phyloP scores from a whole-genome alignment of 164 flowering plant species.

The Brasenia schreberi region DNA sequence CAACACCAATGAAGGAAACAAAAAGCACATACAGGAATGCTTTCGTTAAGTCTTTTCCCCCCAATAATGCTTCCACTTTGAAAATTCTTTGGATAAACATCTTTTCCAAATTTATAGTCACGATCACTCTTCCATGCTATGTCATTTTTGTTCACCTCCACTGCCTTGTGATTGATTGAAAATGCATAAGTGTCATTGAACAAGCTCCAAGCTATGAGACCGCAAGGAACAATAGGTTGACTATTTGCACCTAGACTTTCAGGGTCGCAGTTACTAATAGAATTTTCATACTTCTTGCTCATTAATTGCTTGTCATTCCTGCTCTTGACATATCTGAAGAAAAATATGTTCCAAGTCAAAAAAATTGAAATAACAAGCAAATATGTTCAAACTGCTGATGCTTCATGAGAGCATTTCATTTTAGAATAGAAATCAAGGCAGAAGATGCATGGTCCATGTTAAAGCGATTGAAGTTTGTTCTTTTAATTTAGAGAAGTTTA shows the following conservation, averaged over 20 bases:
- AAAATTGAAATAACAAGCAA: too few relatives aligned
- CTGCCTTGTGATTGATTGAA: conserved; percentile 16
- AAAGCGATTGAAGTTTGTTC: too few relatives aligned
- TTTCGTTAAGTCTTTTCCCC: neutral
- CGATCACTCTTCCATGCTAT: conserved; percentile 2
- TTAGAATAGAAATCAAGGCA: too few relatives aligned
- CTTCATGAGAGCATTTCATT: too few relatives aligned
- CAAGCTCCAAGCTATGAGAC: conserved; percentile 83
- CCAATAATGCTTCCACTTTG: conserved; percentile 1
- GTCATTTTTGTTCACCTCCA: conserved; percentile 7
- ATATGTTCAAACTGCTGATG: too few relatives aligned
- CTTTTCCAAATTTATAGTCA: conserved; percentile 28
- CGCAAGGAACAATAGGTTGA: conserved; percentile 60
- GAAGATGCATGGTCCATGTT: too few relatives aligned
- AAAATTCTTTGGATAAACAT: conserved; percentile 2
- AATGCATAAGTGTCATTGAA: conserved; percentile 73
- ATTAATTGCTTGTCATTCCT: conserved; percentile 48
- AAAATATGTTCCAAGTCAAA: neutral
- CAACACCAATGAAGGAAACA: too few relatives aligned
- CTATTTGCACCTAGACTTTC: conserved; percentile 19
- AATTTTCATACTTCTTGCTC: conserved; percentile 12
- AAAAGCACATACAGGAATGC: neutral
- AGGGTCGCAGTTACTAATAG: conserved; percentile 31
- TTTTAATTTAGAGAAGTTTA: too few relatives aligned
- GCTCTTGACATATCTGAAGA: conserved; percentile 63